phyloP scores from a whole-genome alignment of 2,329 filamentous ascomycete genomes.

The Pseudogymnoascus sp. region DNA sequence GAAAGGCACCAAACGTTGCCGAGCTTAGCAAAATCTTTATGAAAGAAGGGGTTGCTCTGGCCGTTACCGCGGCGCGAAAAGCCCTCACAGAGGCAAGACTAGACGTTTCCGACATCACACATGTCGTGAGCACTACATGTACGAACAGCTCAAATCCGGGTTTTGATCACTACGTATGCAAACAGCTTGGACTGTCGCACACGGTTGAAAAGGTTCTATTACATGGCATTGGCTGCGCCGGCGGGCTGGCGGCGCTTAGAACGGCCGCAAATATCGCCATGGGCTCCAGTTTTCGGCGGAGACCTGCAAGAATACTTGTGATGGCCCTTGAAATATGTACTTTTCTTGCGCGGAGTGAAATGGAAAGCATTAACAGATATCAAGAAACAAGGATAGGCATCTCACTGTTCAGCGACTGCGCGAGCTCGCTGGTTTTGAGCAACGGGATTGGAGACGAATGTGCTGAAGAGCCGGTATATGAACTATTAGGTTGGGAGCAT shows the following conservation, averaged over 20 bases:
- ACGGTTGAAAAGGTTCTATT: slow-evolving; percentile 57
- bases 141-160: slow-evolving; percentile 63
- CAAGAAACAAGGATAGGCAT: slow-evolving; percentile 58
- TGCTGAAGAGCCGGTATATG: slow-evolving; percentile 38
- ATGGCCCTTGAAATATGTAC: slow-evolving; percentile 57
- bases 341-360: slow-evolving; percentile 53
- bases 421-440: slow-evolving; percentile 55
- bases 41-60: slow-evolving; percentile 49
- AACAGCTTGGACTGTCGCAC: slow-evolving; percentile 47
- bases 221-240: slow-evolving; percentile 59
- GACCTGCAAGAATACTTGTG: slow-evolving; percentile 55
- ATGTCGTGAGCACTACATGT: slow-evolving; percentile 60
- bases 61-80: slow-evolving; percentile 45
- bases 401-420: slow-evolving; percentile 62
- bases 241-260: slow-evolving; percentile 52
- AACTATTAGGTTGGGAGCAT: slow-evolving; percentile 59
- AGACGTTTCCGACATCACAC: slow-evolving; percentile 48
- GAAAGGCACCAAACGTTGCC: slow-evolving; percentile 43
- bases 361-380: slow-evolving; percentile 51
- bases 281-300: slow-evolving; percentile 49
- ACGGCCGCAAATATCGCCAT: slow-evolving; percentile 60
- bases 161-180: slow-evolving; percentile 57
- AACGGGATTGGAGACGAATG: slow-evolving; percentile 47
- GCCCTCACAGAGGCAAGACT: slow-evolving; percentile 48
- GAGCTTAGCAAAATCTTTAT: slow-evolving; percentile 49